Percentiles rank a stretch among this genome's conserved stretches.
phyloP scores from a whole-genome alignment of 1,139 yeast species.

The Lodderomyces margitis region DNA sequence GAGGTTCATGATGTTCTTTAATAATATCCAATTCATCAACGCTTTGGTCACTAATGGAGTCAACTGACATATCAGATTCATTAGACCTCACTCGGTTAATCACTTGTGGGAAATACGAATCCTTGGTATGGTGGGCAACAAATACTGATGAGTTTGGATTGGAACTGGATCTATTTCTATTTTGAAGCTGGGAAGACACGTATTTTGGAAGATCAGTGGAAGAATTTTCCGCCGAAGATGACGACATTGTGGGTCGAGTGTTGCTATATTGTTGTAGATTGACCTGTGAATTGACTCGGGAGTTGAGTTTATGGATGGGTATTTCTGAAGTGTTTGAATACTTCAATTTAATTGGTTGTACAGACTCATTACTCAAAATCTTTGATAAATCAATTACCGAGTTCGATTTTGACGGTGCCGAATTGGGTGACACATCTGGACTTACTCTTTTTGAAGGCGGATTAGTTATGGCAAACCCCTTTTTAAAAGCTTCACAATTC shows the following conservation, averaged over 20 bases:
- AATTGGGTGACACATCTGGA: constrained; percentile 46
- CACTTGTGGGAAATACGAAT: constrained; percentile 32
- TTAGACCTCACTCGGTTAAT: constrained; percentile 18
- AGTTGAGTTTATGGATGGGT: constrained; percentile 40
- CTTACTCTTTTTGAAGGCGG: constrained; percentile 38
- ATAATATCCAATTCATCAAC: constrained; percentile 28
- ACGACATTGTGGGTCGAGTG: constrained; percentile 1
- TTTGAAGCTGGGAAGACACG: constrained; percentile 12
- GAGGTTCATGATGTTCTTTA: constrained; percentile 19
- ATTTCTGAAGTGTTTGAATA: constrained; percentile 42
- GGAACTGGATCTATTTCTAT: constrained; percentile 23
- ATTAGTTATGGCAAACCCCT: constrained; percentile 27
- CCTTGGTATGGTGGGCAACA: constrained; percentile 21
- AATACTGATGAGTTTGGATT: constrained; percentile 19
- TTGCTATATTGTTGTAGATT: constrained; percentile 10
- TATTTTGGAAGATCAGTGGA: constrained; percentile 28
- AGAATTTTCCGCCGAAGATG: constrained; percentile 24
- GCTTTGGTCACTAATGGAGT: constrained; percentile 16
- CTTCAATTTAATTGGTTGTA: constrained; percentile 41
- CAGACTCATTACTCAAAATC: constrained; percentile 35
- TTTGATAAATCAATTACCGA: constrained; percentile 45
- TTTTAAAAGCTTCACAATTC: constrained; percentile 40
- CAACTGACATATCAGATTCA: constrained; percentile 20
- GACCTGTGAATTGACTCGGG: constrained; percentile 41
- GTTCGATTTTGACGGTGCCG: constrained; percentile 44